Evolutionary conservation across 2,329 filamentous ascomycete species (phyloP), one percentile per base, ranked within the genome.

Genomic region (Cryphonectria radicalis): DNA sequence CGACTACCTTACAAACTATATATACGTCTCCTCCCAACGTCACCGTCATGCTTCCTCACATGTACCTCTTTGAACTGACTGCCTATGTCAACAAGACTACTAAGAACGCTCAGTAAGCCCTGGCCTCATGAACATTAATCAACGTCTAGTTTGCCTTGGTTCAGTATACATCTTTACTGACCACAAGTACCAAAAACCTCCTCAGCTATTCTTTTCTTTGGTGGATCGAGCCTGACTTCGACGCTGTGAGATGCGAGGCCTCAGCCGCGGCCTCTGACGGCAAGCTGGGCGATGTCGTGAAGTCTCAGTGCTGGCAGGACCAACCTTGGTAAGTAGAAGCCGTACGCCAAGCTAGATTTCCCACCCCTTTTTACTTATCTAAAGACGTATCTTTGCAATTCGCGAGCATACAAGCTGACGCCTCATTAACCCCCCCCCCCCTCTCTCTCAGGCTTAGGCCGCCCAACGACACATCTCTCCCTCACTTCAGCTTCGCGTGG

Each of bases 401-500:
- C 3, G n/a, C 28, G 25, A 65, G 28, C 19, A 37, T 22, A 35
- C 3, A 37, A 25, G 59, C 43, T 57, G 7, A 57, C 25, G 0
- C 2, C 35, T 8, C 2, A 7, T 63, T 32, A 32, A 32, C 17
- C 13, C 22, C 62, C 13, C 14, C 14, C 50, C 25, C 28, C 43
- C 14, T 2, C 4, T 11, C 40, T 4, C 10, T 11, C 40, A 67
- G 46, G 59, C 11, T 37, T 13, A 42, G 25, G 1, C 35, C 28
- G 3, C n/a, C 53, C 25, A 66, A 62, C 63, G 14, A 28, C n/a
- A 40, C 63, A 4, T 63, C 70, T 25, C 67, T 63, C 1, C 37
- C 63, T 25, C 32, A 32, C 10, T 64, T 63, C 37, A 65, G 60
- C 63, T 72, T 72, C 63, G 67, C 63, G 11, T 72, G 70, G 70